Percentiles rank a stretch among this genome's conserved stretches.
phyloP scores from a whole-genome alignment of 2,329 filamentous ascomycete species.

The Diaporthe vexans region DNA sequence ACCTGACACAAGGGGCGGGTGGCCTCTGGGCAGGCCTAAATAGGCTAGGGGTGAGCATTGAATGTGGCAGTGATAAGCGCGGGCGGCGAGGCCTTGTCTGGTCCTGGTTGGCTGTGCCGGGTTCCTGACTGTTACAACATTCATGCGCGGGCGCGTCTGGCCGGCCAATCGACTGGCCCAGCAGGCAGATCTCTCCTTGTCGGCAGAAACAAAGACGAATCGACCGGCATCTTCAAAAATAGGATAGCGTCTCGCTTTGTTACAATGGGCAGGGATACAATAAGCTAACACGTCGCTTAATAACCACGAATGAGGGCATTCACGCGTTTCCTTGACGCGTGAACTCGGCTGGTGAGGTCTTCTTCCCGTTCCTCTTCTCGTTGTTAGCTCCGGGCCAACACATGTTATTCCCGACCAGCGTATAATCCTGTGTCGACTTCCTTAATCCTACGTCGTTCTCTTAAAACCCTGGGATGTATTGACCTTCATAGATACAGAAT shows the following conservation, averaged over 20 bases:
- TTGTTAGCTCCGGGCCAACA: too few relatives aligned
- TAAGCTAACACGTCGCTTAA: too few relatives aligned
- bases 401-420: too few relatives aligned
- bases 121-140: conserved; percentile 18
- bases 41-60: conserved; percentile 16
- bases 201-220: not conserved
- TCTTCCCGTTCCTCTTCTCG: not conserved
- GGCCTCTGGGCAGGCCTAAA: conserved; percentile 25
- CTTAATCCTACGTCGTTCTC: not conserved
- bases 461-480: not conserved
- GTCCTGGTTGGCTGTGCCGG: conserved; percentile 14
- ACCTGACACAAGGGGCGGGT: conserved; percentile 28
- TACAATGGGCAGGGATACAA: too few relatives aligned
- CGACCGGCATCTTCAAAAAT: conserved; percentile 8
- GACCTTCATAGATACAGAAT: not conserved
- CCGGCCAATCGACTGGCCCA: conserved; percentile 5
- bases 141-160: conserved; percentile 23
- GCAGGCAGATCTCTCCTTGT: not conserved
- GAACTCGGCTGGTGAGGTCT: too few relatives aligned
- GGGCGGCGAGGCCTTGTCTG: conserved; percentile 2
- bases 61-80: conserved; percentile 27
- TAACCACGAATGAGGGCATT: too few relatives aligned
- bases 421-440: not conserved
- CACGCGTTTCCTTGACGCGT: too few relatives aligned
- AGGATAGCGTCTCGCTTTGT: conserved; percentile 26